Base-by-base conservation (phyloP, 2,329 filamentous ascomycete species). In the Botrytis aclada region DNA sequence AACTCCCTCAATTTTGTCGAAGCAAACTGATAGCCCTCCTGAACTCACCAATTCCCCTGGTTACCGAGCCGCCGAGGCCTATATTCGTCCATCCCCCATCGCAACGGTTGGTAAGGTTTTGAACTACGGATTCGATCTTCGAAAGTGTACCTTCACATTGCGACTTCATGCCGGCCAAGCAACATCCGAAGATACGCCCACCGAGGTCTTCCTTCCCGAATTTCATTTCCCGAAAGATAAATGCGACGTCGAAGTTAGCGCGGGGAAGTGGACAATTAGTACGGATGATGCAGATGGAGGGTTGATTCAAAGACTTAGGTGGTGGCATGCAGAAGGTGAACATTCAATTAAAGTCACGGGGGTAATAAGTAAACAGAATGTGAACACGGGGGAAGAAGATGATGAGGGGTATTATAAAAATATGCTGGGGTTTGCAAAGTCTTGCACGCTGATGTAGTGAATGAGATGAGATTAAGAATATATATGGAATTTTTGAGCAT, bases 241-340 rank as follows among this genome's bases (percentile, higher is more conserved):
- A 62, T 92, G 90, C 56, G 86, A 86, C 0, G 90, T 99, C 6
- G 88, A 92, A 71, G 92, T 94, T 41, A 93, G 89, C 69, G 93
- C 92, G 0, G 97, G 97, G 10, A 96, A 95, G 80, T 99, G 95
- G 95, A 90, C 92, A 77, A 93, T 98, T 74, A 90, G 89, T 77
- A 87, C 85, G 8, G 90, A 94, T 74, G 92, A 94, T 72, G 87
- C 89, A 14, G 88, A 92, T 75, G 89, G 88, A 0, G 89, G 89
- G 8, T 84, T 89, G 77, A 85, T 94, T 74, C 95, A 98, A 83
- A 88, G 88, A 76, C 83, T 99, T 75, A 89, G 89, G 77, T 99
- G 96, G 96, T 98, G 95, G 95, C 95, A 99, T 83, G 89, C 89
- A 1, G 91, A 92, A 72, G 96, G 95, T 3, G 89, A 94, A 77